Percentiles rank a stretch among this genome's conserved stretches.
Conservation (phyloP, 148 eudicot species). For the Cornus kousa region DNA sequence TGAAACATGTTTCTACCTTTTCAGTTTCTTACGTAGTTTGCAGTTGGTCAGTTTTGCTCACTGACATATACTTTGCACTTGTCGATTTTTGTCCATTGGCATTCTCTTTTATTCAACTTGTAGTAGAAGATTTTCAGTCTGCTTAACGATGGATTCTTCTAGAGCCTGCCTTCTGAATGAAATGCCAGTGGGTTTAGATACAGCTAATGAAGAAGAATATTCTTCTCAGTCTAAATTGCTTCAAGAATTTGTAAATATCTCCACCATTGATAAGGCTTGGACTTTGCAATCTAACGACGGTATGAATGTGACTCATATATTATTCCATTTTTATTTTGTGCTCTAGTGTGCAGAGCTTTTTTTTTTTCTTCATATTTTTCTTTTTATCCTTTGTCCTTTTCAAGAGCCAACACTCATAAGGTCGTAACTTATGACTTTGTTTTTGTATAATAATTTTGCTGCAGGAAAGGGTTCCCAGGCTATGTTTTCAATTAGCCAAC, state of each 20-base stretch:
- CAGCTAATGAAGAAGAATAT: conserved; percentile 56
- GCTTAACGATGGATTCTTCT: conserved; percentile 48
- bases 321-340: background rate
- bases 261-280: conserved; percentile 73
- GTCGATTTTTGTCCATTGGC: background rate
- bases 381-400: background rate
- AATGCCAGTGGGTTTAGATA: conserved; percentile 42
- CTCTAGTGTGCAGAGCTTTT: background rate
- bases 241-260: conserved; percentile 51
- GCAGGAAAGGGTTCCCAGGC: conserved; percentile 63
- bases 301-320: conserved; percentile 15
- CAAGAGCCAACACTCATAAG: background rate
- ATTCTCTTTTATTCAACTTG: conserved; percentile 2
- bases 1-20: background rate
- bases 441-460: conserved; percentile 4
- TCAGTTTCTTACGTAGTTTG: background rate
- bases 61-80: background rate
- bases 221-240: conserved; percentile 64
- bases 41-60: too few species aligned
- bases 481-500: conserved; percentile 69
- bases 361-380: background rate
- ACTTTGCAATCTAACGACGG: conserved; percentile 52
- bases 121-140: conserved; percentile 17
- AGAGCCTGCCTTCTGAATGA: conserved; percentile 35
- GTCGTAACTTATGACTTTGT: background rate